These are phyloP conservation scores for Bondarzewia mesenterica DNA, from an alignment of 1,284 basidiomycete genomes.

Conservation along the genomic window DNA sequence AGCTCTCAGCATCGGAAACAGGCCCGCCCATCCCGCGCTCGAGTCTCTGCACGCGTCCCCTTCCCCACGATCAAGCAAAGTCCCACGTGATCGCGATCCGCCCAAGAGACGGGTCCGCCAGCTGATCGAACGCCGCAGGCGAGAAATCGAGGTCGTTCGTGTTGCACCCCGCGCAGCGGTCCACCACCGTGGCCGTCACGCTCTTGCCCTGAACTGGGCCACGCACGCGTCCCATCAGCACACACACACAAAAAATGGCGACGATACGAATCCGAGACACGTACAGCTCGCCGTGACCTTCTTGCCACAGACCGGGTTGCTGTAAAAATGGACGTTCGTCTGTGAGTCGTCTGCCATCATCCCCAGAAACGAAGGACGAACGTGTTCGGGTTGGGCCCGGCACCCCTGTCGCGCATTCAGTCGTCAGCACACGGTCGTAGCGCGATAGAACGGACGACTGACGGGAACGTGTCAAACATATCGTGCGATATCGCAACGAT, in stretches of 20 bases:
- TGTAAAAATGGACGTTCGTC: not conserved
- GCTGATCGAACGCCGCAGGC: constrained; percentile 38
- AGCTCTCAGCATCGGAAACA: too few relatives aligned
- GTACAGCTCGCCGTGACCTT: constrained; percentile 18
- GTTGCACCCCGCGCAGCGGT: constrained; percentile 52
- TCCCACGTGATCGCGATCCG: constrained; percentile 47
- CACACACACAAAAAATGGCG: not conserved
- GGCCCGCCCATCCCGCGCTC: too few relatives aligned
- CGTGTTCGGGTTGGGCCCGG: not conserved
- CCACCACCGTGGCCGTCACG: constrained; percentile 36
- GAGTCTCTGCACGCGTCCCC: too few relatives aligned
- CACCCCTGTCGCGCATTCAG: not conserved
- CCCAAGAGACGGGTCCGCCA: constrained; percentile 31
- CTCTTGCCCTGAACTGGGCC: constrained; percentile 19
- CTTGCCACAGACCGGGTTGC: constrained; percentile 25
- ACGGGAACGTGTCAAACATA: constrained; percentile 26
- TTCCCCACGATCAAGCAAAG: too few relatives aligned
- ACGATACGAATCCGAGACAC: not conserved
- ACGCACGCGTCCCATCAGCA: constrained; percentile 39
- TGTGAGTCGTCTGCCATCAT: not conserved
- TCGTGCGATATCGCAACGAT: constrained; percentile 25
- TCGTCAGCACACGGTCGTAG: not conserved
- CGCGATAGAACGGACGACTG: constrained; percentile 3
- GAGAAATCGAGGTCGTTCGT: constrained; percentile 49
- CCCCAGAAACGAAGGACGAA: too few relatives aligned